phyloP scores from a whole-genome alignment of 768 basidiomycete species.

The Hericium alpestre region DNA sequence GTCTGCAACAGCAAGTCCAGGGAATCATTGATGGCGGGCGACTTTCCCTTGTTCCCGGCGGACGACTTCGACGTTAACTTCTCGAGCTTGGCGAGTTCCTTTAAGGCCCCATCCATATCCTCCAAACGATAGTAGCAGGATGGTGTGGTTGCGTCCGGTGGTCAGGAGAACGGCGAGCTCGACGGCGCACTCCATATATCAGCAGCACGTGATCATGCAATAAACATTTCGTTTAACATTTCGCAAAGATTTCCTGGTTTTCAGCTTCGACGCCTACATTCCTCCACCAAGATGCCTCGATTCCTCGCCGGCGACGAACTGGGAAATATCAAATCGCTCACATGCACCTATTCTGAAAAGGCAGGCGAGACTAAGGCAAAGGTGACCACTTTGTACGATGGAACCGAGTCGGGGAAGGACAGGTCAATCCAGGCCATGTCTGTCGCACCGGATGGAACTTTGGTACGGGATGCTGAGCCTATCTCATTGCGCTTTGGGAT shows the following conservation, averaged over 20 bases:
- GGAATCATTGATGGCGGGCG: constrained; percentile 43
- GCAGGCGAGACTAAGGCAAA: constrained; percentile 24
- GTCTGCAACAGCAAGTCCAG: constrained; percentile 54
- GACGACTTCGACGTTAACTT: constrained; percentile 36
- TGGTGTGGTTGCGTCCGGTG: neutral
- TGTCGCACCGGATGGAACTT: constrained; percentile 10
- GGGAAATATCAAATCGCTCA: constrained; percentile 59
- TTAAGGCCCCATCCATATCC: constrained; percentile 62
- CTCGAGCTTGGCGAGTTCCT: constrained; percentile 73
- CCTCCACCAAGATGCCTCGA: constrained; percentile 37
- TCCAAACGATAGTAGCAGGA: neutral
- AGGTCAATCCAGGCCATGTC: constrained; percentile 32
- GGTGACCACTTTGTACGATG: constrained; percentile 25
- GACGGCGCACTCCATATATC: neutral
- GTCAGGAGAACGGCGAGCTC: neutral
- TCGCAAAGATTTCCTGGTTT: neutral
- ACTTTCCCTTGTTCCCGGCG: constrained; percentile 36
- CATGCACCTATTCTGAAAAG: constrained; percentile 24
- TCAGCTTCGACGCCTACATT: neutral
- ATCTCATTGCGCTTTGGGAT: neutral
- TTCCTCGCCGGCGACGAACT: constrained; percentile 74
- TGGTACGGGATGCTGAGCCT: constrained; percentile 1
- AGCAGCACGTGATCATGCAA: neutral
- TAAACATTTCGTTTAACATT: neutral
- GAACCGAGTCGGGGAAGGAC: constrained; percentile 22